Evolutionary conservation across 1,139 yeast genomes (phyloP).

Genomic region (Lodderomyces margitis): DNA sequence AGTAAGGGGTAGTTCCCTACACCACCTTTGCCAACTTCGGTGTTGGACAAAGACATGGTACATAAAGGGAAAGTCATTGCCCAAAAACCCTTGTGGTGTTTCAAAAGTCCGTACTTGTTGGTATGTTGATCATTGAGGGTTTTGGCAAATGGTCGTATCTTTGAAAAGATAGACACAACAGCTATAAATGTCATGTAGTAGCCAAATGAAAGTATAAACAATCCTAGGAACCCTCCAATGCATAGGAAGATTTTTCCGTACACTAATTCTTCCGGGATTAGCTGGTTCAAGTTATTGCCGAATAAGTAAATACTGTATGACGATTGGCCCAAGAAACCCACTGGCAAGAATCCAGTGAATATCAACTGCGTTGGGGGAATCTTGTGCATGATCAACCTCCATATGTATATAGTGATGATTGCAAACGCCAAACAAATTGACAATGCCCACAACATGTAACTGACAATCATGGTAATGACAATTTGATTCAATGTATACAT

Average conservation of each 20-base stretch:
- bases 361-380: constrained; percentile 48
- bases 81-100: constrained; percentile 61
- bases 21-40: constrained; percentile 45
- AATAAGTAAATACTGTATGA: constrained; percentile 62
- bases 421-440: constrained; percentile 64
- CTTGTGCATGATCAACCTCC: constrained; percentile 57
- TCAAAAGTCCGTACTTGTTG: constrained; percentile 14
- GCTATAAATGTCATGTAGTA: constrained; percentile 63
- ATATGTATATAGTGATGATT: constrained; percentile 54
- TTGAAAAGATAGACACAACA: constrained; percentile 39
- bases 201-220: constrained; percentile 59
- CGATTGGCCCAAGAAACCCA: constrained; percentile 69
- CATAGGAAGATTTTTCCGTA: constrained; percentile 20
- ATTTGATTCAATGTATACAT: constrained; percentile 43
- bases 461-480: constrained; percentile 51
- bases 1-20: constrained; percentile 33
- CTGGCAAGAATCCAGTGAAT: constrained; percentile 30
- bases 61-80: constrained; percentile 89
- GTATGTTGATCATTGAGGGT: constrained; percentile 14
- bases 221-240: constrained; percentile 30
- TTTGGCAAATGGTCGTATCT: constrained; percentile 32
- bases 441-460: constrained; percentile 63
- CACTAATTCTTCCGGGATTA: constrained; percentile 17
- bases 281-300: constrained; percentile 38
- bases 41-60: constrained; percentile 67